Conservation (phyloP, 1,284 basidiomycete genomes). For the Vanrija humicola region DNA sequence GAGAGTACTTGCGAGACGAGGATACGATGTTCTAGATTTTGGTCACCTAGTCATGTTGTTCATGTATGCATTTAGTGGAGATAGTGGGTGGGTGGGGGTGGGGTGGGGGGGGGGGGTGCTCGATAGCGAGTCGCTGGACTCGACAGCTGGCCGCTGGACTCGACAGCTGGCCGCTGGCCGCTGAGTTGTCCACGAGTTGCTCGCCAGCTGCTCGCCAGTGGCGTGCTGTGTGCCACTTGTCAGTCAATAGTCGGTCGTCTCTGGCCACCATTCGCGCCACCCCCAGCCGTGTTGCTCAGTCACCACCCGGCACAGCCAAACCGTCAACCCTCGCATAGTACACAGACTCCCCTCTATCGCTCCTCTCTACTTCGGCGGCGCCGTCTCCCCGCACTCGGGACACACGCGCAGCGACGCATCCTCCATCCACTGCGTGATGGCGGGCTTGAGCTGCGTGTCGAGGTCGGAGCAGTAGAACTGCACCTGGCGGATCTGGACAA, state of each 20-base stretch:
- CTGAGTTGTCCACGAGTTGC: no score
- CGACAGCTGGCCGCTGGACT: no score
- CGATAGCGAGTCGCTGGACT: no score
- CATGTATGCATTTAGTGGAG: slow-evolving; percentile 18
- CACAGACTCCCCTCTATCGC: not conserved
- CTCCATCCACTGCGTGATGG: slow-evolving; percentile 73
- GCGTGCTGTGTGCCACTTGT: no score
- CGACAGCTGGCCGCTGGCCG: no score
- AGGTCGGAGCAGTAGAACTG: slow-evolving; percentile 86
- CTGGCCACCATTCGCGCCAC: no score
- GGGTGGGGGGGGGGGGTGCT: no score
- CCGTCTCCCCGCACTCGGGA: slow-evolving; percentile 63
- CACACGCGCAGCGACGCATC: slow-evolving; percentile 65
- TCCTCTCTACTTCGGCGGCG: slow-evolving; percentile 44
- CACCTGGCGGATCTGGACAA: slow-evolving; percentile 81
- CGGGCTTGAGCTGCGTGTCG: slow-evolving; percentile 87
- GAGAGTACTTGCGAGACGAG: slow-evolving; percentile 93
- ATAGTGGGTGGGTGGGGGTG: no score
- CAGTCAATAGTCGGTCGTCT: no score
- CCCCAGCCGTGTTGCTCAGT: no score
- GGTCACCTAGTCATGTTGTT: slow-evolving; percentile 8
- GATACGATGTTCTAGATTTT: slow-evolving; percentile 52
- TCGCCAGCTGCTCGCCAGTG: no score
- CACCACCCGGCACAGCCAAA: no score
- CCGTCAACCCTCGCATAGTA: not conserved